A percentile compares a stretch with the other conserved stretches of the same genome.
Conservation (phyloP, 2,329 filamentous ascomycete species). For the Decorospora gaudefroyi region DNA sequence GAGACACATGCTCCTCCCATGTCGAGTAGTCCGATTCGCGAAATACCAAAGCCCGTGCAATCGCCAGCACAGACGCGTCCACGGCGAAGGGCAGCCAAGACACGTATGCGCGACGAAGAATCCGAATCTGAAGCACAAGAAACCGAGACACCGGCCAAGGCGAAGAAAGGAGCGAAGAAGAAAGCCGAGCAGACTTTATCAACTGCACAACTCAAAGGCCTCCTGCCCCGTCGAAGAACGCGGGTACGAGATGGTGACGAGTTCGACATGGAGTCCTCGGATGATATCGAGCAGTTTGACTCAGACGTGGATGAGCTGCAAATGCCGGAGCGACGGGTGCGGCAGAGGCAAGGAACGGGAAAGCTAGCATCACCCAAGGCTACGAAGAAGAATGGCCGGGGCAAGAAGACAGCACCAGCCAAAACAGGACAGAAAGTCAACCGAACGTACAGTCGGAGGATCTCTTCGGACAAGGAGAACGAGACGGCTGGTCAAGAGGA, state of each 20-base stretch:
- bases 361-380: conserved; percentile 31
- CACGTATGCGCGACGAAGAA: conserved; percentile 27
- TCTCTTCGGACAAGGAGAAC: conserved; percentile 53
- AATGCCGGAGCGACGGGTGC: conserved; percentile 31
- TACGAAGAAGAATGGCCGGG: conserved; percentile 31
- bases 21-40: conserved; percentile 48
- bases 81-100: conserved; percentile 24
- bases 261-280: conserved; percentile 50
- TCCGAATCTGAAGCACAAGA: conserved; percentile 31
- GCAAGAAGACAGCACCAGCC: conserved; percentile 27
- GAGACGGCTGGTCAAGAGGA: conserved; percentile 33
- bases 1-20: conserved; percentile 52
- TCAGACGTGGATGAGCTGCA: conserved; percentile 52
- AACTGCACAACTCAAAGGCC: conserved; percentile 52
- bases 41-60: conserved; percentile 21
- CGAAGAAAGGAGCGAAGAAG: conserved; percentile 23
- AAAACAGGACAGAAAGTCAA: conserved; percentile 30
- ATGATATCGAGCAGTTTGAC: conserved; percentile 38
- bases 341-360: conserved; percentile 17
- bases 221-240: conserved; percentile 52
- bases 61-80: conserved; percentile 24
- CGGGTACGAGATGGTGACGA: conserved; percentile 42
- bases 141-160: conserved; percentile 30
- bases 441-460: conserved; percentile 43
- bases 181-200: conserved; percentile 44